Evolutionary conservation across 495 filamentous ascomycete genomes (phyloP).

Genomic region (Xylaria flabelliformis): DNA sequence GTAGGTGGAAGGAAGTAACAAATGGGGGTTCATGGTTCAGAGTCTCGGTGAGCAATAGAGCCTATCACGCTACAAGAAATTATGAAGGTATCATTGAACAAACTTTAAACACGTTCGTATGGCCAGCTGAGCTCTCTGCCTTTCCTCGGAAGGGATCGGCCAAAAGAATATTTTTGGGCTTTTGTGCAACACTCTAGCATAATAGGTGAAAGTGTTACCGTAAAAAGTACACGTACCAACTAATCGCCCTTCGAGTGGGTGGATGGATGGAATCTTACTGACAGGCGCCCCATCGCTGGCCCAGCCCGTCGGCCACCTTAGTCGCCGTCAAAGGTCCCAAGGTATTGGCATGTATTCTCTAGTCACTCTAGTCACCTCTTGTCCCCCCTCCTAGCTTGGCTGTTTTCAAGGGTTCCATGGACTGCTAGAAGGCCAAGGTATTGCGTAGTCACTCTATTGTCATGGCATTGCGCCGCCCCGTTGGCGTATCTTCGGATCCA

Average conservation of each 20-base stretch:
- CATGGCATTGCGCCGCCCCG: slow-evolving; percentile 23
- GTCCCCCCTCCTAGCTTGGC: slow-evolving; percentile 15
- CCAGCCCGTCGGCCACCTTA: slow-evolving; percentile 14
- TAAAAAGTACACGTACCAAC: slow-evolving; percentile 1
- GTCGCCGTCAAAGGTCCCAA: slow-evolving; percentile 9
- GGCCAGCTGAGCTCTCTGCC: background rate
- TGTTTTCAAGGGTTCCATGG: background rate
- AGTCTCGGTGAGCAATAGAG: background rate
- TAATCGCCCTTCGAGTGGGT: slow-evolving; percentile 13
- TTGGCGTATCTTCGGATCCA: slow-evolving; percentile 2
- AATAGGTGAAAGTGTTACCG: background rate
- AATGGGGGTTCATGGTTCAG: background rate
- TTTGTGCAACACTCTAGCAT: slow-evolving; percentile 20
- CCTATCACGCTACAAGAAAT: background rate
- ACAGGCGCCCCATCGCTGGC: slow-evolving; percentile 9
- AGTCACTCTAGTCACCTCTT: slow-evolving; percentile 18
- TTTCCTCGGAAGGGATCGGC: slow-evolving; percentile 16
- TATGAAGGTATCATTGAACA: background rate
- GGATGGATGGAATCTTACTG: slow-evolving; percentile 17
- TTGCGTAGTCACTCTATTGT: slow-evolving; percentile 16
- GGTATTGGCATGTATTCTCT: slow-evolving; percentile 23
- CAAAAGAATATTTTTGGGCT: slow-evolving; percentile 14
- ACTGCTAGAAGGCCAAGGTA: slow-evolving; percentile 14
- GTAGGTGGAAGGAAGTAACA: background rate
- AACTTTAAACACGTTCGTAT: background rate